Base-by-base conservation (phyloP, 108 stramenopile genomes). In the Nitzschia inconspicua region DNA sequence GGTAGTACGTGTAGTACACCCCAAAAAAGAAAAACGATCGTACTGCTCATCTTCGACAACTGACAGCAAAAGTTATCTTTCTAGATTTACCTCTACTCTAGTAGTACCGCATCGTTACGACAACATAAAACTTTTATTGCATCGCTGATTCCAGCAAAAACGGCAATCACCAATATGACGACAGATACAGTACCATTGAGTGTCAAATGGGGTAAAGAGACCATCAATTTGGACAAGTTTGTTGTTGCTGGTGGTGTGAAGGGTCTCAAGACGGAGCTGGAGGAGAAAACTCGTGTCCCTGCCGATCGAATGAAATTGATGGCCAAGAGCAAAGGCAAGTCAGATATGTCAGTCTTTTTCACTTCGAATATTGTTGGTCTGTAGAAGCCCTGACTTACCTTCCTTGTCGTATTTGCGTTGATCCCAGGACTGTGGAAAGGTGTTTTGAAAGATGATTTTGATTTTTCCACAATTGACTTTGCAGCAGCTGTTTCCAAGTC, bases 191-290 rank as follows among this genome's bases (percentile, higher is more conserved):
- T 72, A 29, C 49, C 70, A 47, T 32, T 78, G 14, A 67, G 37
- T 24, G 85, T 98, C 7, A 97, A 96, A 80, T 98, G 98, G 98
- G 96, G 96, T 34, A 98, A 98, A 71, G 87, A 92, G 63, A 61
- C 75, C 35, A 73, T 88, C 58, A 39, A 60, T 6, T 65, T 89
- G 26, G 57, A 79, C 31, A n/a, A n/a, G n/a, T 72, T 93, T 30
- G 85, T 86, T 25, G 76, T 82, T 9, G 73, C 80, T 10, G 66
- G 66, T 30, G 88, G 91, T 10, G 89, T 89, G 23, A 83, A 79
- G 42, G 82, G 85, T 13, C 82, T 97, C 44, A 96, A 96, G 65
- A 42, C 69, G 6, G 75, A 89, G 50, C 57, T 99, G 57, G 79
- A 93, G 56, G 80, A 84, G 31, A 78, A 86, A 42, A 99, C 99